Base-by-base conservation (phyloP, 2,329 filamentous ascomycete genomes). In the Sporothrix pallida region DNA sequence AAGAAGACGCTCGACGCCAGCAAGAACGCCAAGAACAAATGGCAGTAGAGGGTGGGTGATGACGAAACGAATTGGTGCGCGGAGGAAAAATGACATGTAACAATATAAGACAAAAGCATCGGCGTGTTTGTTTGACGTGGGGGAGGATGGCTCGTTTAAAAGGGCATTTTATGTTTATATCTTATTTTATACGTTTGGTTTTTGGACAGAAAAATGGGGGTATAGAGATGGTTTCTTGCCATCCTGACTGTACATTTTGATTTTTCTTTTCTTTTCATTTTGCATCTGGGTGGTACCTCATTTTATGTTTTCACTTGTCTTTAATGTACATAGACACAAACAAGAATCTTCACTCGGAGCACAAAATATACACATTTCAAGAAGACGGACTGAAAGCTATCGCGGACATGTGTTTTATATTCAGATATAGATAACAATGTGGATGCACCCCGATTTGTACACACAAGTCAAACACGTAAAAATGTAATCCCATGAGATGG, bases 1-100 rank as follows among this genome's bases (percentile, higher is more conserved):
- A 73, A 74, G 52, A 74, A 73, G 74, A 10, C 56, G n/a, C 73
- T 77, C 70, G 62, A 67, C 12, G 74, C 68, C 26, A 52, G 46
- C 42, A 70, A 60, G 37, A 50, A 46, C 26, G 13, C 10, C 10
- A 44, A 50, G 9, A 50, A 12, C 58, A 72, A 65, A 58, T 62
- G 70, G 70, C 58, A 72, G 58, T 72, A 72, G 46, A 9, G 17
- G 17, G 17, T 3, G 52, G 37, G 3, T n/a, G n/a, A 10, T 20
- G 42, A 20, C 13, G 37, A n/a, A 54, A 20, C 7, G 17, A 52
- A 10, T 3, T 10, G 20, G 7, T 20, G n/a, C 17, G 23, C 10
- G 20, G 52, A 56, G 20, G 4, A 5, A 26, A 8, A 10, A n/a
- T 37, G 17, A 23, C 42, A 5, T 67, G 60, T 63, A 63, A 67